phyloP scores from a whole-genome alignment of 352 stramenopile species.

The Bremia lactucae region DNA sequence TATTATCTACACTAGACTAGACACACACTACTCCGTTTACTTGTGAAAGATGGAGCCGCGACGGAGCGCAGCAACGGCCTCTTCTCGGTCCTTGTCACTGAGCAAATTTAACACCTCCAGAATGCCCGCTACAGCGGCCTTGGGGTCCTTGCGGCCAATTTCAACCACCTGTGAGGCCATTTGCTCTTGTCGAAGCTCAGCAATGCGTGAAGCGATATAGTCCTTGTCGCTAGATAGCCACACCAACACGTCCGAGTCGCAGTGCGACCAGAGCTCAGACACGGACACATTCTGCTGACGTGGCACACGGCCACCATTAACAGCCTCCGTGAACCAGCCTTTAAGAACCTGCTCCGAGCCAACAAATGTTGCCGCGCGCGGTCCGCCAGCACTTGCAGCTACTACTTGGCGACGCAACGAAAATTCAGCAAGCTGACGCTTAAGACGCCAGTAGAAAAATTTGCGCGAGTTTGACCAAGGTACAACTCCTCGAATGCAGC shows the following conservation, averaged over 20 bases:
- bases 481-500: constrained; percentile 95
- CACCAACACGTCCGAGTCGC: constrained; percentile 73
- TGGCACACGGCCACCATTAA: constrained; percentile 62
- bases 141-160: constrained; percentile 67
- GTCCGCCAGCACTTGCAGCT: constrained; percentile 18
- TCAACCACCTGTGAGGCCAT: constrained; percentile 67
- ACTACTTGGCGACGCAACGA: constrained; percentile 66
- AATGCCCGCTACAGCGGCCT: constrained; percentile 76
- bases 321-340: constrained; percentile 73
- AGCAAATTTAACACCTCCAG: constrained; percentile 77
- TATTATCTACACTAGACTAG: constrained; percentile 22
- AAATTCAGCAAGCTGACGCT: constrained; percentile 96
- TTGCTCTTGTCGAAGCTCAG: constrained; percentile 47
- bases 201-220: constrained; percentile 54
- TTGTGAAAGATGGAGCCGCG: constrained; percentile 84
- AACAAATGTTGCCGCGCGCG: constrained; percentile 34
- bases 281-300: constrained; percentile 53
- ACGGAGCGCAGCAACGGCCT: constrained; percentile 63
- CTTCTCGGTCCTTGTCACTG: constrained; percentile 77
- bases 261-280: constrained; percentile 46
- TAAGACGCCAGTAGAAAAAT: constrained; percentile 99
- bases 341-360: constrained; percentile 52
- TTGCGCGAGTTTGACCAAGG: constrained; percentile 89
- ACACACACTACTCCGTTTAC: constrained; percentile 25
- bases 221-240: constrained; percentile 76